A percentile compares a stretch with the other conserved stretches of the same genome.
These are phyloP conservation scores for Pleurotus cornucopiae DNA, from an alignment of 768 basidiomycete genomes.

Conservation along the genomic window DNA sequence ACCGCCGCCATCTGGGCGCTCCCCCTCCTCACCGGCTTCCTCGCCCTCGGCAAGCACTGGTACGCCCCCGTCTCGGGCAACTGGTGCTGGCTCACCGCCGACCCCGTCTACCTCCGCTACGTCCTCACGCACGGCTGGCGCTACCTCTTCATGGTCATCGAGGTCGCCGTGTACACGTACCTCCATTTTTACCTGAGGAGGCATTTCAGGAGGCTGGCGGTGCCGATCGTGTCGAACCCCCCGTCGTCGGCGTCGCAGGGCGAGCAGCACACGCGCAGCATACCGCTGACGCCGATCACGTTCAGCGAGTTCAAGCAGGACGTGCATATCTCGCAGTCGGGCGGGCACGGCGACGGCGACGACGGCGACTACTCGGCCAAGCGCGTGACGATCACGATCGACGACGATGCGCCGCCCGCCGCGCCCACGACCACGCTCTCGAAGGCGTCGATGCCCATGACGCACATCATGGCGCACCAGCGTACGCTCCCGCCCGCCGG, in stretches of 20 bases:
- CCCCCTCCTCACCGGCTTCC: slow-evolving; percentile 8
- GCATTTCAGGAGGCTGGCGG: slow-evolving; percentile 1
- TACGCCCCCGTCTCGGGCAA: slow-evolving; percentile 14
- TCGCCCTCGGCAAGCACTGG: slow-evolving; percentile 13
- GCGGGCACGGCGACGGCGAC: neutral
- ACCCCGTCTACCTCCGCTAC: slow-evolving; percentile 13
- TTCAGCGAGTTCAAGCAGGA: slow-evolving; percentile 4
- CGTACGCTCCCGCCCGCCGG: neutral
- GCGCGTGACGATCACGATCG: neutral
- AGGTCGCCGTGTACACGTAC: slow-evolving; percentile 9
- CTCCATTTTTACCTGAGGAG: slow-evolving; percentile 1
- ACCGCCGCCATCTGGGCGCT: neutral
- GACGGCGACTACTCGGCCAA: neutral
- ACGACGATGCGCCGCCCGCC: neutral
- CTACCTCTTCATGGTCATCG: slow-evolving; percentile 13
- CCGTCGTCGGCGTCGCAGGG: neutral
- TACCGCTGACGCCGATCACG: slow-evolving; percentile 2
- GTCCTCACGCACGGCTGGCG: slow-evolving; percentile 15
- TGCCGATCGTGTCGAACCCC: slow-evolving; percentile 5
- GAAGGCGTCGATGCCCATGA: neutral
- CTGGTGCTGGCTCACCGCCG: slow-evolving; percentile 13
- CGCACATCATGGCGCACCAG: slow-evolving; percentile 5
- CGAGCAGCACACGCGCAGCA: neutral
- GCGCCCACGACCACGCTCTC: neutral
- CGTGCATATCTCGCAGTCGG: neutral